These are phyloP conservation scores for Fragaria nilgerrensis DNA, from an alignment of 306 rosid species.

Conservation along the genomic window DNA sequence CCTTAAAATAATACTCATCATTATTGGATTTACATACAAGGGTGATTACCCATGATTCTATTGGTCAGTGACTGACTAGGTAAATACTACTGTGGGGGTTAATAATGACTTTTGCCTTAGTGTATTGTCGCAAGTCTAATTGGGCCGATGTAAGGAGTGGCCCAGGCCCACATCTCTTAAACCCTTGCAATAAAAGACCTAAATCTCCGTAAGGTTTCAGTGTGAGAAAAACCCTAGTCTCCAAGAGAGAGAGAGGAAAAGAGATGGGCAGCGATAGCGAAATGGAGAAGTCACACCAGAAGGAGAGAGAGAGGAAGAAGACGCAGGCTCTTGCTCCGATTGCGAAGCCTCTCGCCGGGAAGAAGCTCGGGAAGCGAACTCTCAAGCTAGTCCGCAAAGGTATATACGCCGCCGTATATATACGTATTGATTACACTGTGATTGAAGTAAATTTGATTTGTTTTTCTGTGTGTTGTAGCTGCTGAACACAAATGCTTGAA, in stretches of 20 bases:
- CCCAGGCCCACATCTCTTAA: slow-evolving; percentile 5
- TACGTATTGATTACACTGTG: background rate
- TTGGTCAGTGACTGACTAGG: no score
- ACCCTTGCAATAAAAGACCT: slow-evolving; percentile 21
- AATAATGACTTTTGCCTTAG: no score
- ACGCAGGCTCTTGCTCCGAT: slow-evolving; percentile 66
- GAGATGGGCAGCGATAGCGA: slow-evolving; percentile 87
- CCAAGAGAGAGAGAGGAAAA: background rate
- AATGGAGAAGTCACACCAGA: slow-evolving; percentile 59
- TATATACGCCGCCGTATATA: background rate
- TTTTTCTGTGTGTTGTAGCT: slow-evolving; percentile 36
- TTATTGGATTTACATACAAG: no score
- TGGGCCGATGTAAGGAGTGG: background rate
- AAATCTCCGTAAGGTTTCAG: background rate
- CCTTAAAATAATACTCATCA: no score
- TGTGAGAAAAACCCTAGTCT: background rate
- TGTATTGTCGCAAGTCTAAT: background rate
- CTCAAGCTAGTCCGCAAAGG: slow-evolving; percentile 91
- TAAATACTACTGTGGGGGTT: no score
- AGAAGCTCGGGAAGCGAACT: slow-evolving; percentile 83
- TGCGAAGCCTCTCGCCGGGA: slow-evolving; percentile 94
- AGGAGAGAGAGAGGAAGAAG: slow-evolving; percentile 85
- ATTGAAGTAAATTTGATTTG: background rate
- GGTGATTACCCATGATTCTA: no score
- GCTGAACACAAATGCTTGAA: slow-evolving; percentile 84